These are phyloP conservation scores for Hypoxylon intermedium DNA, from an alignment of 495 filamentous ascomycete genomes.

Conservation along the genomic window DNA sequence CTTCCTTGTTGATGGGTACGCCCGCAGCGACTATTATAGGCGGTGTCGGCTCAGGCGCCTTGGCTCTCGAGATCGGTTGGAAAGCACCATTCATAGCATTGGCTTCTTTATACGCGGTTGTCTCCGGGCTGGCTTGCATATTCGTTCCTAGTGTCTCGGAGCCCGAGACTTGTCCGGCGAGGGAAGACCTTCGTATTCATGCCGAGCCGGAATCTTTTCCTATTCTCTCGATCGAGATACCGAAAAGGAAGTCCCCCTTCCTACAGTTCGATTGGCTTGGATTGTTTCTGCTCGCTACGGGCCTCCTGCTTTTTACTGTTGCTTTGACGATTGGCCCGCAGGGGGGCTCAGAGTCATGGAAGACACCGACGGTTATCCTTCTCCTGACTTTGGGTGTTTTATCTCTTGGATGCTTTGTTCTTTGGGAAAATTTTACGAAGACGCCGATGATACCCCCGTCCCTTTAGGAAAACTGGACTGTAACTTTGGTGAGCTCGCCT, in stretches of 20 bases:
- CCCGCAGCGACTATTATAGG: slow-evolving; percentile 68
- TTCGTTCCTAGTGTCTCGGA: slow-evolving; percentile 38
- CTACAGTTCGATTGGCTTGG: slow-evolving; percentile 47
- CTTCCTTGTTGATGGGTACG: slow-evolving; percentile 68
- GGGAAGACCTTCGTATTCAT: slow-evolving; percentile 50
- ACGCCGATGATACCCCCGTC: slow-evolving; percentile 45
- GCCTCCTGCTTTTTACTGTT: slow-evolving; percentile 44
- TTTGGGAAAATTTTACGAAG: slow-evolving; percentile 58
- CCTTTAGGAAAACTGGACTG: slow-evolving; percentile 44
- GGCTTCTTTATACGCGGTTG: slow-evolving; percentile 54
- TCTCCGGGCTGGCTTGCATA: slow-evolving; percentile 34
- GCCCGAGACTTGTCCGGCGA: slow-evolving; percentile 15
- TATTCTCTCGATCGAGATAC: slow-evolving; percentile 59
- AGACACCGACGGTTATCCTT: slow-evolving; percentile 62
- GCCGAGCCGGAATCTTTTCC: slow-evolving; percentile 60
- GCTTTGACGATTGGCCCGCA: slow-evolving; percentile 45
- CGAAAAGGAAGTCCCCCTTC: slow-evolving; percentile 47
- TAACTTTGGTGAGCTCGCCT: slow-evolving; percentile 39
- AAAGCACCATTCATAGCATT: slow-evolving; percentile 65
- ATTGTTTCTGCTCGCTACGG: slow-evolving; percentile 38
- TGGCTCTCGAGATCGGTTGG: slow-evolving; percentile 63
- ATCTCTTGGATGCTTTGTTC: slow-evolving; percentile 58
- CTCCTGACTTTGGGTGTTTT: slow-evolving; percentile 62
- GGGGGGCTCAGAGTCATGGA: slow-evolving; percentile 59
- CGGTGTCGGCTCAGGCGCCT: slow-evolving; percentile 64